Conservation (phyloP, 352 stramenopile genomes). For the Globisporangium yorkense region DNA sequence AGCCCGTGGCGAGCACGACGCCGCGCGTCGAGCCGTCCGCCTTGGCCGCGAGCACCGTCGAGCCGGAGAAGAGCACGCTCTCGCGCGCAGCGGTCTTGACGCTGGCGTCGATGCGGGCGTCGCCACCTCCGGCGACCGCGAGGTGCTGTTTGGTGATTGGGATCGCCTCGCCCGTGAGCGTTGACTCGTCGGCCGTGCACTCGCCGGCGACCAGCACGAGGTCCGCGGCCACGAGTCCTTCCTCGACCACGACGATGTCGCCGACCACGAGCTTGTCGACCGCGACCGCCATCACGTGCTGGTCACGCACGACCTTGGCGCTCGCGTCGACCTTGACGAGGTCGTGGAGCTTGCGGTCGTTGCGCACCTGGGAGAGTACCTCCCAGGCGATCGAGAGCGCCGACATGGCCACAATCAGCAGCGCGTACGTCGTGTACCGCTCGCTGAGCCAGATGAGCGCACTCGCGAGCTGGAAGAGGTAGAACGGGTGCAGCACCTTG, state of each 20-base stretch:
- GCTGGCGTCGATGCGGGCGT: conserved; percentile 21
- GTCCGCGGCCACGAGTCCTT: conserved; percentile 58
- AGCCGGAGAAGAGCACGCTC: conserved; percentile 54
- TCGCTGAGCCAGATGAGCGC: conserved; percentile 66
- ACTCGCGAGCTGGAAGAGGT: conserved; percentile 70
- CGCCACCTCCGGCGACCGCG: not conserved
- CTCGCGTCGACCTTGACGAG: conserved; percentile 52
- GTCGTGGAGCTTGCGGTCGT: conserved; percentile 52
- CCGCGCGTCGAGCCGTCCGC: conserved; percentile 22
- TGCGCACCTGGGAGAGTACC: conserved; percentile 54
- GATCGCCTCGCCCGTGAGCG: conserved; percentile 80
- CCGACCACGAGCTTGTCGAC: conserved; percentile 54
- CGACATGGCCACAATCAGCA: conserved; percentile 58
- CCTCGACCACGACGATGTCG: conserved; percentile 61
- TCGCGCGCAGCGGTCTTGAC: conserved; percentile 44
- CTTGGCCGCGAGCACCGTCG: conserved; percentile 38
- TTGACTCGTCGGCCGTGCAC: conserved; percentile 68
- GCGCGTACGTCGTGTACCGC: conserved; percentile 58
- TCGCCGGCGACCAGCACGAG: conserved; percentile 55
- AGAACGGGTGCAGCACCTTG: conserved; percentile 76
- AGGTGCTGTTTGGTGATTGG: conserved; percentile 58
- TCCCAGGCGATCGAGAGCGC: conserved; percentile 68
- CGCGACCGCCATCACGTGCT: conserved; percentile 30
- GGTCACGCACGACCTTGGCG: conserved; percentile 54
- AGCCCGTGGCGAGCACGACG: conserved; percentile 59